Evolutionary conservation across 495 filamentous ascomycete species (phyloP).

Genomic region (Durotheca rogersii): DNA sequence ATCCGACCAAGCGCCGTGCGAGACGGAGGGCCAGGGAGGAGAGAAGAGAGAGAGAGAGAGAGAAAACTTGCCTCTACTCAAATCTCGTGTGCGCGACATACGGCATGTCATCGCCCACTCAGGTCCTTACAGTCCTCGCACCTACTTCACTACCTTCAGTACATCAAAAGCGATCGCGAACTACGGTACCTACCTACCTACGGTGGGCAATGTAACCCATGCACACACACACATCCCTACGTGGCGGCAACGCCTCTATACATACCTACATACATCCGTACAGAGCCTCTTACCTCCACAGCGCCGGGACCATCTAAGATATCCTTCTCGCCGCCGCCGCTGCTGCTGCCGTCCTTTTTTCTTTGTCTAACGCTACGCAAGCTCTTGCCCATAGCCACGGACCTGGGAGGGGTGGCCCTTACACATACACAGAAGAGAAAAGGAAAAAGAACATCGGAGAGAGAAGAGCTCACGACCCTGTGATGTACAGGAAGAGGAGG

Average conservation of each 20-base stretch:
- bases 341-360: too few relatives aligned
- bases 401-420: slow-evolving; percentile 24
- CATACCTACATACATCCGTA: too few relatives aligned
- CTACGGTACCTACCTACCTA: neutral
- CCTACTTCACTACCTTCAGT: too few relatives aligned
- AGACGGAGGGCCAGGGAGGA: slow-evolving; percentile 17
- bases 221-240: too few relatives aligned
- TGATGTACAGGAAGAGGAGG: too few relatives aligned
- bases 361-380: slow-evolving; percentile 33
- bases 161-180: slow-evolving; percentile 13
- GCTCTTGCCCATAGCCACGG: slow-evolving; percentile 34
- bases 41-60: slow-evolving; percentile 2
- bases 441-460: too few relatives aligned
- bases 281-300: slow-evolving; percentile 6
- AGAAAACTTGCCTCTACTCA: neutral
- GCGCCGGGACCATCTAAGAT: too few relatives aligned
- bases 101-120: slow-evolving; percentile 15
- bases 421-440: too few relatives aligned
- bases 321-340: too few relatives aligned
- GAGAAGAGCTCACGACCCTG: slow-evolving; percentile 22
- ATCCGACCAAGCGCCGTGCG: slow-evolving; percentile 20
- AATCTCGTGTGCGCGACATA: slow-evolving; percentile 23
- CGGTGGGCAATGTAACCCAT: too few relatives aligned
- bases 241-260: too few relatives aligned
- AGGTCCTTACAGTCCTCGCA: slow-evolving; percentile 20